Evolutionary conservation across 495 filamentous ascomycete genomes (phyloP), one percentile per base, ranked within the genome.

Genomic region (Annulohypoxylon bovei): DNA sequence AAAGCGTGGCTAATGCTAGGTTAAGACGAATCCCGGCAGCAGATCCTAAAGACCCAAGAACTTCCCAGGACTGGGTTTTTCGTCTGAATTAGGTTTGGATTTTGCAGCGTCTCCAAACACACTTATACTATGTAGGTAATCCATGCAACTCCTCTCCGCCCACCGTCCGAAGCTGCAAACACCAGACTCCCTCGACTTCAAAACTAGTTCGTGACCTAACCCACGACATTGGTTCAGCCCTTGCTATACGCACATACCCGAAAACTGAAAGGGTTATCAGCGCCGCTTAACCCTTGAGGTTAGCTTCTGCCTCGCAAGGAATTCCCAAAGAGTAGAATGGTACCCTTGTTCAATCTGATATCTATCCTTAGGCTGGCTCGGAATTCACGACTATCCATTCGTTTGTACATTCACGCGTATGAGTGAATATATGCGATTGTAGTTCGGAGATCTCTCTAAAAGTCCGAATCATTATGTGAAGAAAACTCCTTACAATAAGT

Each of bases 11-110:
- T 62, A 60, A 23, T 50, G 46, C 54, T 35, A 60, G 55, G 42
- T 46, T 66, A 37, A 47, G 37, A 65, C 9, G 23, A 62, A 73
- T 73, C 71, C 71, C 30, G 11, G 71, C 39, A 65, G 67, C 23
- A 67, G 68, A 74, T 74, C 71, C 71, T 63, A 71, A 60, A 56
- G 39, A 65, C 58, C 52, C 55, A 42, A 42, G 39, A 16, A 42
- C 39, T 42, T 42, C 16, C 39, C 39, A 42, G n/a, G 39, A 16
- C 39, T 42, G 68, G 71, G 58, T 65, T 60, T 49, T 49, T 49
- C 9, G 37, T 71, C 46, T 47, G 52, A 58, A 50, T 61, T 53
- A 16, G 56, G 60, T 20, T 66, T 70, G 65, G 59, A 25, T 61
- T 49, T 65, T 62, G 53, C 28, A 57, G 53, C 28, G 59, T 63